A percentile compares a stretch with the other conserved stretches of the same genome.
phyloP scores from a whole-genome alignment of 2,329 filamentous ascomycete species.

The Trichoderma sp. region DNA sequence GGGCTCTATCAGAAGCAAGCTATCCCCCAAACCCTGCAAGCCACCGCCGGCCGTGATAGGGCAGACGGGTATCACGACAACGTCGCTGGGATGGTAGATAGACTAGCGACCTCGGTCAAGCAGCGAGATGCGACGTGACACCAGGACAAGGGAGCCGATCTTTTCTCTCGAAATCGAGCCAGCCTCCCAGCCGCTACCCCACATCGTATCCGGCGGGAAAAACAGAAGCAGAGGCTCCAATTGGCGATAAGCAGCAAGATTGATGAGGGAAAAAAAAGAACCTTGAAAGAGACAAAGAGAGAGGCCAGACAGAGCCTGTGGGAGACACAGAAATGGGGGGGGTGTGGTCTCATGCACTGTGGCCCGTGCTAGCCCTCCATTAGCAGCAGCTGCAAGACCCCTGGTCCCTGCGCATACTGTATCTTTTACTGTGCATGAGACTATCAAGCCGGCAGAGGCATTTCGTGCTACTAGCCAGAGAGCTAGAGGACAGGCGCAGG shows the following conservation, averaged over 20 bases:
- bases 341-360: slow-evolving; percentile 9
- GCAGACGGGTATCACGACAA: slow-evolving; percentile 19
- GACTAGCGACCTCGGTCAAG: not conserved
- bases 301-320: not conserved
- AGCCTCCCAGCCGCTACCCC: slow-evolving; percentile 15
- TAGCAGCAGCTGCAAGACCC: not conserved
- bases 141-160: slow-evolving; percentile 20
- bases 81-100: slow-evolving; percentile 6
- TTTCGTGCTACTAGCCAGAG: not conserved
- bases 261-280: slow-evolving; percentile 14
- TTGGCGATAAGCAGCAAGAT: slow-evolving; percentile 9
- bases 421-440: slow-evolving; percentile 13
- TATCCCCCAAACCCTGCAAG: slow-evolving; percentile 1
- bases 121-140: slow-evolving; percentile 28
- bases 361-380: not conserved
- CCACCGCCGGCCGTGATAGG: slow-evolving; percentile 10
- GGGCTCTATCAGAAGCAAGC: not conserved
- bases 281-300: not conserved
- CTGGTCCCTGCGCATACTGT: slow-evolving; percentile 7
- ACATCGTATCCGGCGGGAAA: not conserved
- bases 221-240: slow-evolving; percentile 8
- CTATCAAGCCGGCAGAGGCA: slow-evolving; percentile 3
- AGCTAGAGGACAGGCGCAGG: not conserved
- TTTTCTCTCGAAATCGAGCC: slow-evolving; percentile 22
- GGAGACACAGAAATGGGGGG: not conserved